Base-by-base conservation (phyloP, 2,329 filamentous ascomycete genomes). In the Diaporthe capsici region DNA sequence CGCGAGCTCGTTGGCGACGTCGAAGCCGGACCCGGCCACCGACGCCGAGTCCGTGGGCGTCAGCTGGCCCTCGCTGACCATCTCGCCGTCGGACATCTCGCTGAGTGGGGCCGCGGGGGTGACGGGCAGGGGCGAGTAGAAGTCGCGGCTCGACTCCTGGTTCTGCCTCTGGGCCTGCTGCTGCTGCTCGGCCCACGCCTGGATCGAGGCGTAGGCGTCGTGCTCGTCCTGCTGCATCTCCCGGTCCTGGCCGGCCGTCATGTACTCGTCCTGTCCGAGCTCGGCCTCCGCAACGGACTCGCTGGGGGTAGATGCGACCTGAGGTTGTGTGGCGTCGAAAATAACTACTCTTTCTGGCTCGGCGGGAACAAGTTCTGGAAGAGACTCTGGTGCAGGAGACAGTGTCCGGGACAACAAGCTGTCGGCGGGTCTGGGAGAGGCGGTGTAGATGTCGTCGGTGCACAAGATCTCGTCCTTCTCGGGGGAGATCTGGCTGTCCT, bases 171-270 rank as follows among this genome's bases (percentile, higher is more conserved):
- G 71, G 1, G 58, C 71, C 49, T 73, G 71, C 12, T 79, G 78
- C 6, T 88, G 89, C 75, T 87, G 84, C 78, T 91, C 87, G 1
- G 91, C 91, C 91, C 91, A 93, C 0, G 91, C 91, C 80, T 93
- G 90, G 78, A 93, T 92, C 1, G 90, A 91, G 61, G 88, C 88
- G 80, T 89, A 92, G 1, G 89, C 87, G 20, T 88, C 86, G 20
- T 85, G 81, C 7, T 49, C 57, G 34, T 63, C 71, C 28, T 82
- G 82, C 73, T 87, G 84, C 4, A 87, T 85, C 17, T 22, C 42
- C 25, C 55, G 63, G 49, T 70, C 71, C 78, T 89, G 86, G 57
- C 87, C 86, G 12, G 88, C 87, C 0, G 89, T 88, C 84, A 89
- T 87, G 82, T 85, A 90, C 79, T 90, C 88, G 76, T 89, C 84